Evolutionary conservation across 2,329 filamentous ascomycete species (phyloP), one percentile per base, ranked within the genome.

Genomic region (Onygenales sp.): DNA sequence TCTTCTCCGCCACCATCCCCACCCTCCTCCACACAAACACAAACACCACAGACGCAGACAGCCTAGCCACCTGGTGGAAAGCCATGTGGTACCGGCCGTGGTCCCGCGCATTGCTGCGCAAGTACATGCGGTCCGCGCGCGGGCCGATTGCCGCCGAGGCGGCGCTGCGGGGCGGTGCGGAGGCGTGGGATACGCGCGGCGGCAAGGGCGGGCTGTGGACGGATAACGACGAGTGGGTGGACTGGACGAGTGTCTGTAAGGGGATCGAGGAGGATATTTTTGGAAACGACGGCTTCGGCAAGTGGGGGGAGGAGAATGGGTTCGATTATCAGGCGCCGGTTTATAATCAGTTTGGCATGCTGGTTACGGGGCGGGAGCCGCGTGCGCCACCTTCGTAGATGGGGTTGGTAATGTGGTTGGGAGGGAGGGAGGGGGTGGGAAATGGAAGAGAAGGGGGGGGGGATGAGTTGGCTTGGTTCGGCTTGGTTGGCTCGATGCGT

Each of bases 181-280:
- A 69, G 1, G 70, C 69, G 63, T 77, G 76, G 74, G 74, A 80
- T 58, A 62, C 67, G 52, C 71, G 76, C 11, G 77, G 77, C 8
- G 77, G 77, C 0, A 70, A 68, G n/a, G 77, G 77, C 2, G 78
- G 78, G 6, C 63, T 79, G 3, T 81, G 78, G 78, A 78, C 77
- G 0, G 73, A 71, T 10, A 65, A 68, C n/a, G 69, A 69, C 17
- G 67, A 70, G 39, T 81, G 77, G 77, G 55, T 77, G 21, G 68
- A 69, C 0, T 77, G 76, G 65, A 69, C 68, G 6, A 75, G 78
- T 27, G 67, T 78, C 4, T 78, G 75, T 33, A 63, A 66, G 10
- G 70, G 72, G 2, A 64, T 72, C 21, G 72, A 74, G 34, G 65
- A 70, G 6, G 69, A 70, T 36, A 62, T 78, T 0, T 80, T 81